Percentiles rank a stretch among this genome's conserved stretches.
These are phyloP conservation scores for Penicillium sp. DNA, from an alignment of 2,329 filamentous ascomycete species.

Conservation along the genomic window DNA sequence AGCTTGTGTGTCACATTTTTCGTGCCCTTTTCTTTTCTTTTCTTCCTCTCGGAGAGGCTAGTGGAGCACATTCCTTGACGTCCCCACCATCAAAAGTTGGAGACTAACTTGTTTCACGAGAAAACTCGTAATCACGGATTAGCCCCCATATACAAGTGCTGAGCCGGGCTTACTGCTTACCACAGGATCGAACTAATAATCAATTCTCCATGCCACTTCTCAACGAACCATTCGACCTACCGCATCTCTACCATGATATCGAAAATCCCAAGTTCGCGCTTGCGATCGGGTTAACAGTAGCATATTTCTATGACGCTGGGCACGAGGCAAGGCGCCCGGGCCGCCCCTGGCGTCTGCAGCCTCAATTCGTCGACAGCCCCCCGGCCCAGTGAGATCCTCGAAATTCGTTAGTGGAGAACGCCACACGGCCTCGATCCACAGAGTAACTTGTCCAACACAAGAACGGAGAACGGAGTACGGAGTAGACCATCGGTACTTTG, in stretches of 20 bases:
- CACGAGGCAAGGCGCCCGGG: neutral
- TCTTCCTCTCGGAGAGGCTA: neutral
- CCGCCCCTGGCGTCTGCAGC: neutral
- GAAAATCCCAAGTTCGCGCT: neutral
- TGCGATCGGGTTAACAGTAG: neutral
- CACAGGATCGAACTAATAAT: neutral
- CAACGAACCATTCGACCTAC: neutral
- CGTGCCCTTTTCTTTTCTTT: neutral
- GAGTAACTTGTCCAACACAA: too few species aligned
- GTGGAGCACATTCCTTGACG: neutral
- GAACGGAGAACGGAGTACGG: neutral
- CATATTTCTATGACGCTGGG: neutral
- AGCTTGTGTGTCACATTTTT: neutral
- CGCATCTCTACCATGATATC: neutral
- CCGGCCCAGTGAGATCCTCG: neutral
- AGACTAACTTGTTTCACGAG: neutral
- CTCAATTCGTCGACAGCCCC: neutral
- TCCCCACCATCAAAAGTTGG: neutral
- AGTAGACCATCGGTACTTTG: neutral
- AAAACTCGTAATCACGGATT: neutral
- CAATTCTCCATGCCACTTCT: neutral
- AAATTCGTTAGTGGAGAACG: slow-evolving; percentile 4
- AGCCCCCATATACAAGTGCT: neutral
- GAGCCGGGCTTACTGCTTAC: neutral
- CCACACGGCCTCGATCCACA: slow-evolving; percentile 1